Percentiles rank a stretch among this genome's conserved stretches.
phyloP scores from a whole-genome alignment of 345 rosid species.

The Pseudoturritis turrita region DNA sequence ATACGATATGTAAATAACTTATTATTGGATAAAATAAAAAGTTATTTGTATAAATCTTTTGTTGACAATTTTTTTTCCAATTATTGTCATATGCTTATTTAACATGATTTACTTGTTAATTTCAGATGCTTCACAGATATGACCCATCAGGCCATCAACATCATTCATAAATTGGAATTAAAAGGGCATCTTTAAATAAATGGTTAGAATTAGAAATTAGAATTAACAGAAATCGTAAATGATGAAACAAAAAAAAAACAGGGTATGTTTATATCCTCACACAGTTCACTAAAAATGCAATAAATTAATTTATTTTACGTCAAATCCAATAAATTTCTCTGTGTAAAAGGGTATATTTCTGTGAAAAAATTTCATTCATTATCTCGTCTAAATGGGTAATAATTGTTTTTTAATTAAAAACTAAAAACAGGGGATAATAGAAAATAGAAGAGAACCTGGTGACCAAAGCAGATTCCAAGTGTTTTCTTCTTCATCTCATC shows the following conservation, averaged over 20 bases:
- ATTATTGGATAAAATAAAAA: too few species aligned
- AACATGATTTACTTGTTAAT: background rate
- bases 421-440: background rate
- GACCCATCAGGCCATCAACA: background rate
- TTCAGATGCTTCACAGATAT: background rate
- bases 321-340: too few species aligned
- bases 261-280: background rate
- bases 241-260: background rate
- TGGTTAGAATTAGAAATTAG: background rate
- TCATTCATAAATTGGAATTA: background rate
- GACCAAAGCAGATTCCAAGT: conserved; percentile 94
- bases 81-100: too few species aligned
- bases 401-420: background rate
- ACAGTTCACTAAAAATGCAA: background rate
- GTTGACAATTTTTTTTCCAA: too few species aligned
- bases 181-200: background rate
- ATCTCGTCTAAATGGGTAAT: background rate
- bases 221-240: background rate
- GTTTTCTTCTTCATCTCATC: conserved; percentile 77
- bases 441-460: conserved; percentile 52
- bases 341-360: background rate
- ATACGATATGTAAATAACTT: too few species aligned
- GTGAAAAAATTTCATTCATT: background rate
- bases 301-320: too few species aligned
- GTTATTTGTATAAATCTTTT: too few species aligned